Evolutionary conservation across 2,329 filamentous ascomycete species (phyloP).

Genomic region (Lecanosticta acicola): DNA sequence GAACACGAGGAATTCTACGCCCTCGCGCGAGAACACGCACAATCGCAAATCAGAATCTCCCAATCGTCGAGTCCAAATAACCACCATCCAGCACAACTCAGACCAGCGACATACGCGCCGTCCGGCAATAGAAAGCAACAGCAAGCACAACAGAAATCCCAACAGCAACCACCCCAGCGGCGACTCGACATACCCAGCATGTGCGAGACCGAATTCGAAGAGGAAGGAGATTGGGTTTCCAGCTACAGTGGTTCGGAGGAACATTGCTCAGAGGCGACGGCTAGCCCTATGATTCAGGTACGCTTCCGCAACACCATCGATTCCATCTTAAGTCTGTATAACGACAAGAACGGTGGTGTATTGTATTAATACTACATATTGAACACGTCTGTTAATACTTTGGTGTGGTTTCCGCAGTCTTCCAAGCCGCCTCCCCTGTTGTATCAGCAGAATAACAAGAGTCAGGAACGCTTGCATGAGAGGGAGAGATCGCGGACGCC

Average conservation of each 20-base stretch:
- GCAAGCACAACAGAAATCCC: constrained; percentile 5
- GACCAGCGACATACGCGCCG: constrained; percentile 12
- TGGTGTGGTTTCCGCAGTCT: constrained; percentile 4
- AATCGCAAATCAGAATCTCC: constrained; percentile 13
- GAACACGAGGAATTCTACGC: constrained; percentile 12
- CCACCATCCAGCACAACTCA: constrained; percentile 1
- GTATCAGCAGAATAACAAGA: not conserved
- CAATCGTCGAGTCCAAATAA: constrained; percentile 2
- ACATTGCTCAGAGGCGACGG: constrained; percentile 17
- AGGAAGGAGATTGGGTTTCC: constrained; percentile 22
- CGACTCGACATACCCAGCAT: constrained; percentile 19
- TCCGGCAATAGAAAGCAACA: not conserved
- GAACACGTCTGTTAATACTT: no score
- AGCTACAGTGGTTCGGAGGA: constrained; percentile 27
- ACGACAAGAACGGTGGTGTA: not conserved
- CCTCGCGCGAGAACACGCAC: constrained; percentile 9
- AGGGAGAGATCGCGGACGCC: no score
- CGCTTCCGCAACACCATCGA: constrained; percentile 25
- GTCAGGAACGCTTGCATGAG: not conserved
- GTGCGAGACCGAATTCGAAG: constrained; percentile 22
- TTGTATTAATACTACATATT: no score
- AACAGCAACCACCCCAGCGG: constrained; percentile 9
- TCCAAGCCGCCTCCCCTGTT: not conserved
- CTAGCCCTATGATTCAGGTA: constrained; percentile 28
- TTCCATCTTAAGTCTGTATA: constrained; percentile 26